Conservation (phyloP, 2,329 filamentous ascomycete species). For the Juglanconis sp. region DNA sequence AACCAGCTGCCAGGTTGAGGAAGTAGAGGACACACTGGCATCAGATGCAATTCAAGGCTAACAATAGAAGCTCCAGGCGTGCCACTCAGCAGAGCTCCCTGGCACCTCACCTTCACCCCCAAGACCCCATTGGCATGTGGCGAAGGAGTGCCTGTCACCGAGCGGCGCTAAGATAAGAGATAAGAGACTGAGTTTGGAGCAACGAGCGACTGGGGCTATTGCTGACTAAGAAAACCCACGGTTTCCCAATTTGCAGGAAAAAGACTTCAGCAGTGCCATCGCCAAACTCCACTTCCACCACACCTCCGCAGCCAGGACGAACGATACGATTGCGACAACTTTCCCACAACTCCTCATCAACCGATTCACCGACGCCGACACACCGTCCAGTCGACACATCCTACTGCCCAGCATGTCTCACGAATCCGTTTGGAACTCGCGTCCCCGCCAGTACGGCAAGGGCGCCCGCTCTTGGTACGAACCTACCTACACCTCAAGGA, state of each 20-base stretch:
- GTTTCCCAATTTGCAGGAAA: slow-evolving; percentile 22
- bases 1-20: slow-evolving; percentile 8
- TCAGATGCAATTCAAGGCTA: not conserved
- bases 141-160: not conserved
- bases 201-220: not conserved
- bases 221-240: slow-evolving; percentile 17
- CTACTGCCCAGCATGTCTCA: slow-evolving; percentile 55
- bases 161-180: slow-evolving; percentile 12
- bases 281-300: slow-evolving; percentile 14
- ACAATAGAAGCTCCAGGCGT: slow-evolving; percentile 2
- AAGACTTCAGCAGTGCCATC: slow-evolving; percentile 18
- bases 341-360: slow-evolving; percentile 11
- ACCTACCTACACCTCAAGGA: not conserved
- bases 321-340: slow-evolving; percentile 14
- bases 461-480: slow-evolving; percentile 89
- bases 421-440: slow-evolving; percentile 99
- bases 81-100: slow-evolving; percentile 5
- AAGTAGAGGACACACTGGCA: slow-evolving; percentile 17
- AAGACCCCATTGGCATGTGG: not conserved
- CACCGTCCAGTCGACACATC: slow-evolving; percentile 19
- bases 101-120: not conserved
- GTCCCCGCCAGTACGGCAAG: slow-evolving; percentile 96
- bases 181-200: not conserved
- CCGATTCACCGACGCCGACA: slow-evolving; percentile 20
- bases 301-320: slow-evolving; percentile 16